Base-by-base conservation (phyloP, 768 basidiomycete species). In the Tylopilus sp. region DNA sequence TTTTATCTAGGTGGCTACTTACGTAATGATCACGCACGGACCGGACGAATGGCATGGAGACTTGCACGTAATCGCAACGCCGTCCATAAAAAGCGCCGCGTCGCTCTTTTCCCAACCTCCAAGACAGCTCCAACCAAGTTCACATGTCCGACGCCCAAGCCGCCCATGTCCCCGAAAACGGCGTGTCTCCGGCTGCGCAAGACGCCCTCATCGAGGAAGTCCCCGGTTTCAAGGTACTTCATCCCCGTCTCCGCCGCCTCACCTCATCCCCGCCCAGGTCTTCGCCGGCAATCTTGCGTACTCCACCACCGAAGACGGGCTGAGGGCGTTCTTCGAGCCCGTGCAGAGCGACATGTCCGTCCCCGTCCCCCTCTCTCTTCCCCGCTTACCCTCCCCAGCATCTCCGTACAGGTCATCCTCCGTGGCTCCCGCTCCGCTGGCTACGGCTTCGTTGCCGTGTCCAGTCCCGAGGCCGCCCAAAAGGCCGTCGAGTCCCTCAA, bases 241-340 rank as follows among this genome's bases (percentile, higher is more conserved):
- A 24, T 69, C 54, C 48, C 54, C 53, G 53, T 34, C 26, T 52
- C 14, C 63, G 12, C 44, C 54, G 45, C 58, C 54, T 56, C 41
- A 47, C 55, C 52, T 40, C 28, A 19, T 33, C 26, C 17, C 55
- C 47, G 45, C 45, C 21, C 63, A 94, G 92, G 89, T 93, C 78
- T 95, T 95, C 73, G 90, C 86, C 69, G 93, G 93, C 65, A 96
- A 96, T 77, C 92, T 96, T 79, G 84, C 91, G 78, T 96, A 94
- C 75, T 79, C 85, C 69, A 92, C 90, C 63, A 91, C 88, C 79
- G 90, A 92, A 80, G 88, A 92, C 76, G 89, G 89, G 84, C 87
- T 96, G 77, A 89, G 84, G 86, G 77, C 89, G 73, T 88, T 96
- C 81, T 96, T 95, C 80, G 87, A 80, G 73, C 87, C 88, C 70